Percentiles rank a stretch among this genome's conserved stretches.
These are phyloP conservation scores for Aplosporella prunicola DNA, from an alignment of 2,329 filamentous ascomycete species.

Conservation along the genomic window DNA sequence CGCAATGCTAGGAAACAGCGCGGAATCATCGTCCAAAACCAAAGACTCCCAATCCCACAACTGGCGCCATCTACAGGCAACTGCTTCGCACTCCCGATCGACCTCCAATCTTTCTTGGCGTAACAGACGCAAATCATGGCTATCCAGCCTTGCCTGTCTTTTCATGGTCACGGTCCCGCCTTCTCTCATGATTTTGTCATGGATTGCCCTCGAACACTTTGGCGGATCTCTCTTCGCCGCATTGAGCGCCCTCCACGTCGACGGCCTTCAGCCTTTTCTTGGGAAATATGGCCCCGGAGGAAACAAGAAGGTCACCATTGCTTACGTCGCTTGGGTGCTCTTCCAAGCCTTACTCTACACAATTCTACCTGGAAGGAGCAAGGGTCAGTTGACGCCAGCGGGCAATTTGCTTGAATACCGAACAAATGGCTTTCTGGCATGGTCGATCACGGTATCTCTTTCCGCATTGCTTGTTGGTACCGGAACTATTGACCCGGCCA, in stretches of 20 bases:
- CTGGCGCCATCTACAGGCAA: neutral
- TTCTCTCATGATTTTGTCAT: constrained; percentile 6
- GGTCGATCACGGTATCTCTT: constrained; percentile 1
- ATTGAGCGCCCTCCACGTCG: constrained; percentile 2
- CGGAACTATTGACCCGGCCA: constrained; percentile 4
- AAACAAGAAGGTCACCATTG: constrained; percentile 1
- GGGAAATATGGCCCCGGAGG: constrained; percentile 5
- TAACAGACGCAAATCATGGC: constrained; percentile 8
- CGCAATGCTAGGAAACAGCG: constrained; percentile 5
- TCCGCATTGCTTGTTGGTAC: neutral
- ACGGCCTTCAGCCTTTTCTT: constrained; percentile 5
- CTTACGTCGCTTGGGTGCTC: constrained; percentile 7
- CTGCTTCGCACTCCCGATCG: neutral
- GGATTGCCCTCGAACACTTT: constrained; percentile 11
- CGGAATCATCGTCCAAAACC: constrained; percentile 1
- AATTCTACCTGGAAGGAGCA: constrained; percentile 6
- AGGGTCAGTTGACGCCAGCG: constrained; percentile 8
- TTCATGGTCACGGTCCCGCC: constrained; percentile 10
- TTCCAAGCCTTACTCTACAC: constrained; percentile 11
- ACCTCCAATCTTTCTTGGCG: constrained; percentile 9
- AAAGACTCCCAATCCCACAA: constrained; percentile 3
- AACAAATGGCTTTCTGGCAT: constrained; percentile 9
- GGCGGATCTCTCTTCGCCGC: constrained; percentile 5
- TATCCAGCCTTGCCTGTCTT: constrained; percentile 3
- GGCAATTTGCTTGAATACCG: constrained; percentile 10